Evolutionary conservation across 768 basidiomycete genomes (phyloP).

Genomic region (Asterophora lycoperdoides): DNA sequence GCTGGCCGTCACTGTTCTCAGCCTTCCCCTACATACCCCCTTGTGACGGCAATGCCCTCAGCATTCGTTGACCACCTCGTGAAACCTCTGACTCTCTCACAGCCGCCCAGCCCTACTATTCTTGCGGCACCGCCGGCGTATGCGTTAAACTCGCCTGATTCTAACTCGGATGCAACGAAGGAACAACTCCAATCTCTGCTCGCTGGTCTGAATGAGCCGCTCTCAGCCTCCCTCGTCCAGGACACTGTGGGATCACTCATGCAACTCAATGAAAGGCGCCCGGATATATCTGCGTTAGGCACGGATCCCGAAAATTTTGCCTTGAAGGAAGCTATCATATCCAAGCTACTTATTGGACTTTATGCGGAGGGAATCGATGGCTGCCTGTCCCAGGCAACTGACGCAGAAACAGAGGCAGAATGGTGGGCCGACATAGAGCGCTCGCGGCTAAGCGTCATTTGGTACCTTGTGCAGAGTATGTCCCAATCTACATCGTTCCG

Average conservation of each 20-base stretch:
- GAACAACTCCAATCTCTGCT: slow-evolving; percentile 36
- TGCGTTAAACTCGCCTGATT: slow-evolving; percentile 4
- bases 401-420: slow-evolving; percentile 71
- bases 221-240: slow-evolving; percentile 23
- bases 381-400: slow-evolving; percentile 61
- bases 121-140: not conserved
- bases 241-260: slow-evolving; percentile 23
- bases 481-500: slow-evolving; percentile 8
- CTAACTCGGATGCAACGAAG: slow-evolving; percentile 23
- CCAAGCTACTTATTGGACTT: slow-evolving; percentile 49
- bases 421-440: slow-evolving; percentile 81
- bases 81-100: slow-evolving; percentile 26
- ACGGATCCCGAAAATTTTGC: slow-evolving; percentile 32
- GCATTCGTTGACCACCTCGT: slow-evolving; percentile 38
- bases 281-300: not conserved
- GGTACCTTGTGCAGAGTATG: slow-evolving; percentile 80
- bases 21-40: too few relatives aligned
- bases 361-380: slow-evolving; percentile 65
- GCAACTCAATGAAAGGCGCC: slow-evolving; percentile 23
- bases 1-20: not conserved
- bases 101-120: slow-evolving; percentile 17
- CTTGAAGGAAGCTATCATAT: slow-evolving; percentile 41
- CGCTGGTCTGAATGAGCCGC: slow-evolving; percentile 29
- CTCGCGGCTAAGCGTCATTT: slow-evolving; percentile 48
- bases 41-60: slow-evolving; percentile 25